Evolutionary conservation across 1,139 yeast species (phyloP), one percentile per base, ranked within the genome.

Genomic region (Kluyveromyces sp.): DNA sequence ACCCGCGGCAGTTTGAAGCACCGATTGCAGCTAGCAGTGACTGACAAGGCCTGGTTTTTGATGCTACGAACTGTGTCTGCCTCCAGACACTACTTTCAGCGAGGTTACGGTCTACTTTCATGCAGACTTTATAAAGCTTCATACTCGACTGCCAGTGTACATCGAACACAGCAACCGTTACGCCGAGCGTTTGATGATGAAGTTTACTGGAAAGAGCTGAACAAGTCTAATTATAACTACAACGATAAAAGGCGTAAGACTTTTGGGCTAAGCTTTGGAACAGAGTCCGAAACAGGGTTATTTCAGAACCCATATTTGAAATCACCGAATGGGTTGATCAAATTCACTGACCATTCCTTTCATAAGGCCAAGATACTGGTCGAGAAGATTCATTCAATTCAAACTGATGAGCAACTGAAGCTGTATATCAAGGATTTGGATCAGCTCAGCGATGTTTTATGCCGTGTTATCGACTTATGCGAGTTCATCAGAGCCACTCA

Each of bases 381-480:
- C 0, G 61, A 66, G 0, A 63, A 70, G 17, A 77, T 89, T 70
- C 66, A 78, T 11, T 51, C 56, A 4, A 81, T 78, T 39, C 60
- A 64, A 18, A 58, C 71, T 1, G 64, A 63, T 1, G 67, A 68
- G 16, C 86, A 82, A 1, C 64, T 75, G 40, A 56, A 68, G 30
- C 63, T 69, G 12, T 85, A 78, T 48, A 77, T 92, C 43, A 61
- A 78, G 42, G 78, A 80, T 43, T 66, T 92, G 48, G 99, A 92
- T 61, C 79, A 88, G 52, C 67, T 94, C 36, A 84, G 95, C 55
- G 98, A 92, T 61, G 75, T 84, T 17, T 66, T 92, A 36, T 92
- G 99, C 61, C 77, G 95, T 48, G 97, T 87, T 7, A 89, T 92
- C 36, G 99, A 92, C 62, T 77, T 89, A 44, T 94, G 96, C 22